These are phyloP conservation scores for Apiospora hydei DNA, from an alignment of 2,329 filamentous ascomycete genomes.

Conservation along the genomic window DNA sequence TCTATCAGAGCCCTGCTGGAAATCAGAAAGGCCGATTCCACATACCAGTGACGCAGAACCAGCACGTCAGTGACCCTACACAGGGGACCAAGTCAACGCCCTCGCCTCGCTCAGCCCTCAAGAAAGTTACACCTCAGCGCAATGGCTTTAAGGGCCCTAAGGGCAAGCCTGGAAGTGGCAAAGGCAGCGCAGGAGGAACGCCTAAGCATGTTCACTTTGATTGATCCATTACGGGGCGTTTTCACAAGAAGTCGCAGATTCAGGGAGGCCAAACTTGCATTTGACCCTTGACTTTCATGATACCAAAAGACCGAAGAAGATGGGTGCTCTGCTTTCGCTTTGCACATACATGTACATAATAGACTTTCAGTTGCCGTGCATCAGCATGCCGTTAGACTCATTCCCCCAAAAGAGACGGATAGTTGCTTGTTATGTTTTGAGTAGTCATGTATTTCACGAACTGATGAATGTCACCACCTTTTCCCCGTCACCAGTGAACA, in stretches of 20 bases:
- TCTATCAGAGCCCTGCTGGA: background rate
- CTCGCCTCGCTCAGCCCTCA: background rate
- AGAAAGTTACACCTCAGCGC: background rate
- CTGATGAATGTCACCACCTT: background rate
- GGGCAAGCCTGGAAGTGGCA: background rate
- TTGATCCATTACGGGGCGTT: background rate
- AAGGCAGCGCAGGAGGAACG: background rate
- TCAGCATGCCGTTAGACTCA: background rate
- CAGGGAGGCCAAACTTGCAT: slow-evolving; percentile 9
- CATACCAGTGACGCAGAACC: slow-evolving; percentile 5
- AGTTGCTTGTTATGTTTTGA: background rate
- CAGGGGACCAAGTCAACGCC: background rate
- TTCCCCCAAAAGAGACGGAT: background rate
- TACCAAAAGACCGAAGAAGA: slow-evolving; percentile 21
- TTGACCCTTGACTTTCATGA: slow-evolving; percentile 17
- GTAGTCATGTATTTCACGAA: no score
- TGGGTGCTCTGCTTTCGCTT: background rate
- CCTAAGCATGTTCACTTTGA: slow-evolving; percentile 10
- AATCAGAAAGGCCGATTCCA: background rate
- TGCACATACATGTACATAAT: slow-evolving; percentile 19
- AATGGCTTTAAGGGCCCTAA: background rate
- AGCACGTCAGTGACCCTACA: slow-evolving; percentile 6
- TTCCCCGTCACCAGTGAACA: background rate
- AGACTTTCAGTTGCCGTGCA: background rate
- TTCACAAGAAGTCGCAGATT: slow-evolving; percentile 1